phyloP scores from a whole-genome alignment of 345 rosid genomes.

The Melaleuca quinquenervia region DNA sequence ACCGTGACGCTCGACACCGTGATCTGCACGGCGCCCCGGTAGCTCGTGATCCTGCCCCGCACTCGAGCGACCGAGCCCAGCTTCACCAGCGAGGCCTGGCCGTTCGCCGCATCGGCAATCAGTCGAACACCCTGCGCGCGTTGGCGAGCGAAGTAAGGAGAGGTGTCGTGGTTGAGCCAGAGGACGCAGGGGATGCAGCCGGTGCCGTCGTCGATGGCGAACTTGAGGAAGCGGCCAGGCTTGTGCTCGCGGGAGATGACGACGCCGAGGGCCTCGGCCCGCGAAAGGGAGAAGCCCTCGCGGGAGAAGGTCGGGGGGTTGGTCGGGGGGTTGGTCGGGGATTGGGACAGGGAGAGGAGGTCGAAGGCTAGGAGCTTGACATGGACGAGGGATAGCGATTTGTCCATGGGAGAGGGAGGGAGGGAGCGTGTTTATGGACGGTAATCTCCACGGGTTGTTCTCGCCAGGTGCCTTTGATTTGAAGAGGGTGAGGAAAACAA shows the following conservation, averaged over 20 bases:
- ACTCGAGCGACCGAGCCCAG: conserved; percentile 55
- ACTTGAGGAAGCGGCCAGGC: conserved; percentile 48
- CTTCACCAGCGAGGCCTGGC: conserved; percentile 25
- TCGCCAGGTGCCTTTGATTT: background rate
- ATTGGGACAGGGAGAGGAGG: conserved; percentile 26
- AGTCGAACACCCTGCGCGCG: conserved; percentile 33
- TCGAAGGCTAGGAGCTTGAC: conserved; percentile 46
- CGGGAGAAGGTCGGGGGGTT: conserved; percentile 21
- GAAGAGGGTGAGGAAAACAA: background rate
- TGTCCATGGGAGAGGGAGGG: background rate
- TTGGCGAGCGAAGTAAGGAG: conserved; percentile 39
- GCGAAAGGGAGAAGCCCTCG: conserved; percentile 21
- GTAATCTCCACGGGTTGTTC: background rate
- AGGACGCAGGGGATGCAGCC: conserved; percentile 54
- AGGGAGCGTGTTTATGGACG: background rate
- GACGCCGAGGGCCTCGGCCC: conserved; percentile 51
- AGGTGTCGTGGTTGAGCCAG: conserved; percentile 72
- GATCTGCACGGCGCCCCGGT: conserved; percentile 54
- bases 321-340: conserved; percentile 1
- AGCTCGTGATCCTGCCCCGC: conserved; percentile 51
- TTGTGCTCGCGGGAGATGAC: conserved; percentile 43
- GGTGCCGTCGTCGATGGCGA: conserved; percentile 60
- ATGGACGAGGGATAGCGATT: conserved; percentile 28
- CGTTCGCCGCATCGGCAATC: conserved; percentile 31
- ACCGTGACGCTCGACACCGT: conserved; percentile 43